These are phyloP conservation scores for Kwoniella europaea DNA, from an alignment of 768 basidiomycete species.

Conservation along the genomic window DNA sequence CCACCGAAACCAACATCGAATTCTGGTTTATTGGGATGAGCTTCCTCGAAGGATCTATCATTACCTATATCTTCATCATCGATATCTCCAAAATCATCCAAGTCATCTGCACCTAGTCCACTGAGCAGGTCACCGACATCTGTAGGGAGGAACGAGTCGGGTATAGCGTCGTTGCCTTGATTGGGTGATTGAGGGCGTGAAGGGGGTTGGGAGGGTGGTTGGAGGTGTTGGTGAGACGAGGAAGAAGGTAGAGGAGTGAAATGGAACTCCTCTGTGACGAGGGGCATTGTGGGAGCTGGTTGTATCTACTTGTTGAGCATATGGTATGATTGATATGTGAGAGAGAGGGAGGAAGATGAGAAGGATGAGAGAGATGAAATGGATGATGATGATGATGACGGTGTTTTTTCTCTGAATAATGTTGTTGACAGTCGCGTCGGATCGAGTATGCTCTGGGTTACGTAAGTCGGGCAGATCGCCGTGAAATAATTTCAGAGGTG, in stretches of 20 bases:
- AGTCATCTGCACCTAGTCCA: constrained; percentile 40
- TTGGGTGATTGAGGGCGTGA: constrained; percentile 2
- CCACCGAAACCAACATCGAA: background rate
- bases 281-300: background rate
- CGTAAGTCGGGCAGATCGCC: too few species aligned
- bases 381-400: background rate
- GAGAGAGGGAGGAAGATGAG: background rate
- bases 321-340: background rate
- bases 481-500: too few species aligned
- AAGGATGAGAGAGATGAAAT: background rate
- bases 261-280: background rate
- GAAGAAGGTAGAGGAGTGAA: constrained; percentile 4
- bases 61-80: constrained; percentile 14
- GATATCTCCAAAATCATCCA: constrained; percentile 40
- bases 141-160: background rate
- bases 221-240: background rate
- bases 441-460: background rate
- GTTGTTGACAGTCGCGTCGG: constrained; percentile 17
- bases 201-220: background rate
- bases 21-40: constrained; percentile 7
- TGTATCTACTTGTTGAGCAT: background rate
- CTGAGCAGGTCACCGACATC: constrained; percentile 38
- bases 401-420: background rate
- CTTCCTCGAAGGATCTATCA: constrained; percentile 22
- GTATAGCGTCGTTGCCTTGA: constrained; percentile 5